phyloP scores from a whole-genome alignment of 1,284 basidiomycete species.

The Coniferiporia weirii region DNA sequence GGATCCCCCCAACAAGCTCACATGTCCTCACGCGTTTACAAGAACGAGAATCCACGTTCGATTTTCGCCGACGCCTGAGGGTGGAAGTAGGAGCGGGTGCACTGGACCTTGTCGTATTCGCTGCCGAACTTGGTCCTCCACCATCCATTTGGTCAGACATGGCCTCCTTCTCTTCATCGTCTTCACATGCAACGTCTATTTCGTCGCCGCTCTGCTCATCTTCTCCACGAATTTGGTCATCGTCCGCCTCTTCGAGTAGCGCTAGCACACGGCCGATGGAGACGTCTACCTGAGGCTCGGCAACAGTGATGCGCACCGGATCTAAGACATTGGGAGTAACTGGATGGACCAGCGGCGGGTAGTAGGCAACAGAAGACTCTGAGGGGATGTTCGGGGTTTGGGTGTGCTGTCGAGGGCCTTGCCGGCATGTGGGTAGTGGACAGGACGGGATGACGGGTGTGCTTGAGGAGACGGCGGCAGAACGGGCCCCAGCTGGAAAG shows the following conservation, averaged over 20 bases:
- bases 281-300: constrained; percentile 45
- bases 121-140: neutral
- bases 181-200: constrained; percentile 8
- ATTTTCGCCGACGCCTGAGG: neutral
- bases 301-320: constrained; percentile 15
- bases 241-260: constrained; percentile 37
- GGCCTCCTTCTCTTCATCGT: constrained; percentile 3
- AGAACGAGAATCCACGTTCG: neutral
- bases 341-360: constrained; percentile 22
- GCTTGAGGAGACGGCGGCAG: constrained; percentile 9
- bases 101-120: neutral
- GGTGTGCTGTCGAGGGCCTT: constrained; percentile 20
- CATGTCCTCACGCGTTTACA: constrained; percentile 9
- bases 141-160: neutral
- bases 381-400: constrained; percentile 27
- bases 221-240: constrained; percentile 59
- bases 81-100: neutral
- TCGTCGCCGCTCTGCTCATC: neutral
- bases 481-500: constrained; percentile 10
- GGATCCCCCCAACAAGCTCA: constrained; percentile 15
- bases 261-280: constrained; percentile 56
- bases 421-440: constrained; percentile 31
- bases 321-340: constrained; percentile 6
- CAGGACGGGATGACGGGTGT: constrained; percentile 28
- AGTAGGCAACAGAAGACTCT: constrained; percentile 32